A percentile compares a stretch with the other conserved stretches of the same genome.
These are phyloP conservation scores for Sorghum bicolor DNA, from an alignment of 176 grass and related monocot species.

Conservation along the genomic window DNA sequence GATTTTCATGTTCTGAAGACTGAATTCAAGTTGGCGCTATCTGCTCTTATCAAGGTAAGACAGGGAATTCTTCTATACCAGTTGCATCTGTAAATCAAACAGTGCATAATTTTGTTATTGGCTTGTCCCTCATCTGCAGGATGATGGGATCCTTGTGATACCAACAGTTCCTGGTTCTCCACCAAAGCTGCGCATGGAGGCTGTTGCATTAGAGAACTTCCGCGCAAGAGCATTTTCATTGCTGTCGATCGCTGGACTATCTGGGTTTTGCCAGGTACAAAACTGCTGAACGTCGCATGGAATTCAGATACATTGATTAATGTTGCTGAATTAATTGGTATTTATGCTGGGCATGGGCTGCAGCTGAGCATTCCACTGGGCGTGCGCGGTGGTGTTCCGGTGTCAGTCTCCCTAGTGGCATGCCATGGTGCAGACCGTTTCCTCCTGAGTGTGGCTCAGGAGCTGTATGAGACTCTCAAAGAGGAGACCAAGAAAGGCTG, in stretches of 20 bases:
- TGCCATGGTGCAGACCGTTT: slow-evolving; percentile 59
- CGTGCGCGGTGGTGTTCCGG: slow-evolving; percentile 49
- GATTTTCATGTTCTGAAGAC: slow-evolving; percentile 40
- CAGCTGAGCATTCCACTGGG: slow-evolving; percentile 82
- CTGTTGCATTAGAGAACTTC: slow-evolving; percentile 42
- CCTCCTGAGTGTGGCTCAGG: slow-evolving; percentile 53
- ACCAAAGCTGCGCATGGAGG: slow-evolving; percentile 62
- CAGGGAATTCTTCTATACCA: background rate
- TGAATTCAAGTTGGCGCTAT: slow-evolving; percentile 55
- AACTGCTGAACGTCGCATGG: background rate
- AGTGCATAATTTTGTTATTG: background rate
- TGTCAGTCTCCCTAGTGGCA: slow-evolving; percentile 75
- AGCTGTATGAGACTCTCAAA: slow-evolving; percentile 54
- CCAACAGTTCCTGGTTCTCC: slow-evolving; percentile 77
- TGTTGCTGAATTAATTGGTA: background rate
- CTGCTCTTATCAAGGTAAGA: slow-evolving; percentile 58
- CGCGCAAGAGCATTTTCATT: slow-evolving; percentile 71
- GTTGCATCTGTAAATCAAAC: background rate
- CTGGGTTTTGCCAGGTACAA: slow-evolving; percentile 76
- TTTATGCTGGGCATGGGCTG: background rate
- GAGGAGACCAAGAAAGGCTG: slow-evolving; percentile 55
- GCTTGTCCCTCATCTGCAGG: slow-evolving; percentile 15
- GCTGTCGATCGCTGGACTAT: slow-evolving; percentile 76
- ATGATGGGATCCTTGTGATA: slow-evolving; percentile 63
- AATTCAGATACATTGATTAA: background rate